Base-by-base conservation (phyloP, 192 early-diverging fungal species). In the Umbelopsis ramanniana region DNA sequence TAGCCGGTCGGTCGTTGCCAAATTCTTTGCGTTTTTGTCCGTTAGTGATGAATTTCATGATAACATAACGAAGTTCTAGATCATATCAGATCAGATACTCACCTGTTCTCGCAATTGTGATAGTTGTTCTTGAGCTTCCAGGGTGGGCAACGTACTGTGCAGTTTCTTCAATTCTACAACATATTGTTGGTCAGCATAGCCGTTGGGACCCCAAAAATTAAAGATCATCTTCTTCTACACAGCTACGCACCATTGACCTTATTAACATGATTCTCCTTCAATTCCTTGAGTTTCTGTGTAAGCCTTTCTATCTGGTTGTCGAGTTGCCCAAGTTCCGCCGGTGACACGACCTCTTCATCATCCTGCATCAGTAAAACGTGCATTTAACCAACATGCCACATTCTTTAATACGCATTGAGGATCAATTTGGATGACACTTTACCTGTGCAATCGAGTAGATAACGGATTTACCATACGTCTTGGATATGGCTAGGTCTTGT, bases 401-500 rank as follows among this genome's bases (percentile, higher is more conserved):
- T 37, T 37, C 2, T n/a, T 17, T 63, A 37, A 35, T n/a, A 63
- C 12, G 5, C 33, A n/a, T 37, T 37, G 0, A 2, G 12, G 8
- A 26, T 11, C 23, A 11, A 29, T 54, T 2, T 26, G 23, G 26
- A 54, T n/a, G 26, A 33, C 0, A 6, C 12, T 12, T 12, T 37
- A 63, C 57, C 57, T 63, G 57, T 37, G 15, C 17, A 37, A 63
- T 17, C 12, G 57, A 63, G 33, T 63, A 63, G 7, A 63, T 37
- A 63, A 63, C 33, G 14, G 57, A 17, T 37, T 63, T 63, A 14
- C 57, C 57, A 63, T 63, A 63, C 7, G 57, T 37, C 33, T 63
- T 63, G 29, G 57, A 38, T 14, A 63, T 35, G 10, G 15, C 33
- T 0, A 63, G 33, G 17, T 63, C 9, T 19, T 63, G 7, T 2